A percentile compares a stretch with the other conserved stretches of the same genome.
Conservation (phyloP, 2,329 filamentous ascomycete species). For the Fusarium drepaniforme region DNA sequence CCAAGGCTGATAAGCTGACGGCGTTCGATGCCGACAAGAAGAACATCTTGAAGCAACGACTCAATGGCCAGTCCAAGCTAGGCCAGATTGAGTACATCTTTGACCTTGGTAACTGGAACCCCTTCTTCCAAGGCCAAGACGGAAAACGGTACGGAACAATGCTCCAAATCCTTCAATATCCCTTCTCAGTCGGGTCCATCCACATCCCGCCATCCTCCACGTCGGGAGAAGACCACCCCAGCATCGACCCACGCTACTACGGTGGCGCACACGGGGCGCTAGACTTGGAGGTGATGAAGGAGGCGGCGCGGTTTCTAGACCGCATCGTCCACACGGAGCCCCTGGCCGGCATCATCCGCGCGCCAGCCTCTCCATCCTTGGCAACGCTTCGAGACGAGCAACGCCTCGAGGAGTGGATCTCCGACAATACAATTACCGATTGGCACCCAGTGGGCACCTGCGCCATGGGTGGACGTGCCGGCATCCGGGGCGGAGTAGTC, state of each 20-base stretch:
- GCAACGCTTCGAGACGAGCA: slow-evolving; percentile 28
- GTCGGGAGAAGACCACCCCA: slow-evolving; percentile 44
- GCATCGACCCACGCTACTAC: slow-evolving; percentile 59
- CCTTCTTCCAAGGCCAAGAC: slow-evolving; percentile 48
- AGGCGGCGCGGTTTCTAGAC: slow-evolving; percentile 54
- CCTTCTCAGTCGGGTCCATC: slow-evolving; percentile 61
- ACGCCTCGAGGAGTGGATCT: slow-evolving; percentile 43
- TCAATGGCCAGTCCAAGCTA: slow-evolving; percentile 47
- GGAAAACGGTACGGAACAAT: slow-evolving; percentile 61
- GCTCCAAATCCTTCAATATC: slow-evolving; percentile 64
- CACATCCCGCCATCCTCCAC: slow-evolving; percentile 52
- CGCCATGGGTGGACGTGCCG: slow-evolving; percentile 47
- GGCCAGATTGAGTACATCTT: slow-evolving; percentile 65
- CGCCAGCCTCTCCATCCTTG: slow-evolving; percentile 40
- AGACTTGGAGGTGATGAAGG: slow-evolving; percentile 58
- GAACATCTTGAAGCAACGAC: slow-evolving; percentile 48
- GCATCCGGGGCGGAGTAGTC: slow-evolving; percentile 48
- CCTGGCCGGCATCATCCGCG: slow-evolving; percentile 52
- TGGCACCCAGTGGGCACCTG: slow-evolving; percentile 57
- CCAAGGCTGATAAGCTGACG: slow-evolving; percentile 36
- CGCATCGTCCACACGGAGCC: slow-evolving; percentile 54
- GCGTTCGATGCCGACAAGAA: slow-evolving; percentile 40
- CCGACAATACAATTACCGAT: slow-evolving; percentile 46
- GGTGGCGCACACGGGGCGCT: slow-evolving; percentile 52
- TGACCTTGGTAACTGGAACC: slow-evolving; percentile 61